Percentiles rank a stretch among this genome's conserved stretches.
These are phyloP conservation scores for Macadamia integrifolia DNA, from an alignment of 164 flowering plant species.

Conservation along the genomic window DNA sequence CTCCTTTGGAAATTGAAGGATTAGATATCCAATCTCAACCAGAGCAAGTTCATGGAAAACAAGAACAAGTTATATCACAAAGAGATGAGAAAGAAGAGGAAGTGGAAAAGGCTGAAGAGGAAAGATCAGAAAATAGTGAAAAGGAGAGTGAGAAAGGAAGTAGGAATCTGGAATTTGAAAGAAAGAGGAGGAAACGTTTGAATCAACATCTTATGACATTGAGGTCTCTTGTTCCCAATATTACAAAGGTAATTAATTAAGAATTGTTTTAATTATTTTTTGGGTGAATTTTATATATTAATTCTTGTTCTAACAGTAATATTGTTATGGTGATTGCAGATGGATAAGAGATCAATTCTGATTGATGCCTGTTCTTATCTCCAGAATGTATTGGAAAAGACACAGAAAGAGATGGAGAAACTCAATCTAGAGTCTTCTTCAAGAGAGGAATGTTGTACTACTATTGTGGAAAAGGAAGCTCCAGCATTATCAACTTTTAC, in stretches of 20 bases:
- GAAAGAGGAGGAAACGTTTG: conserved; percentile 8
- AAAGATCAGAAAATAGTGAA: neutral
- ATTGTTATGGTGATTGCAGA: neutral
- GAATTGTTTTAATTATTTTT: too few species aligned
- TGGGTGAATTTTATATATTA: too few species aligned
- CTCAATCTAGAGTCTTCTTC: too few species aligned
- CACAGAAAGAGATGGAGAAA: neutral
- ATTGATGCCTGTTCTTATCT: conserved; percentile 12
- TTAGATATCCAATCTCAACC: too few species aligned
- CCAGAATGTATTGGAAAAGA: neutral
- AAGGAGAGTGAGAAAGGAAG: neutral
- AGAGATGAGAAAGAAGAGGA: neutral
- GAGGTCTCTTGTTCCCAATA: conserved; percentile 8
- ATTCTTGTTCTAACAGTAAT: too few species aligned
- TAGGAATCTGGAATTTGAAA: conserved; percentile 5
- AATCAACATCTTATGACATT: conserved; percentile 2
- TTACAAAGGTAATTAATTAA: conserved; percentile 2
- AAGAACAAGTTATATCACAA: too few species aligned
- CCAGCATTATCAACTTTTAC: neutral
- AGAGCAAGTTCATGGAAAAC: too few species aligned
- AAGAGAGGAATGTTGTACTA: neutral
- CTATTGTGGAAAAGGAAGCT: neutral
- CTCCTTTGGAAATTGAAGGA: too few species aligned
- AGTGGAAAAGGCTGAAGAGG: neutral
- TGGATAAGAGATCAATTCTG: conserved; percentile 14